phyloP scores from a whole-genome alignment of 2,329 filamentous ascomycete species.

The Ophiostoma quercus region DNA sequence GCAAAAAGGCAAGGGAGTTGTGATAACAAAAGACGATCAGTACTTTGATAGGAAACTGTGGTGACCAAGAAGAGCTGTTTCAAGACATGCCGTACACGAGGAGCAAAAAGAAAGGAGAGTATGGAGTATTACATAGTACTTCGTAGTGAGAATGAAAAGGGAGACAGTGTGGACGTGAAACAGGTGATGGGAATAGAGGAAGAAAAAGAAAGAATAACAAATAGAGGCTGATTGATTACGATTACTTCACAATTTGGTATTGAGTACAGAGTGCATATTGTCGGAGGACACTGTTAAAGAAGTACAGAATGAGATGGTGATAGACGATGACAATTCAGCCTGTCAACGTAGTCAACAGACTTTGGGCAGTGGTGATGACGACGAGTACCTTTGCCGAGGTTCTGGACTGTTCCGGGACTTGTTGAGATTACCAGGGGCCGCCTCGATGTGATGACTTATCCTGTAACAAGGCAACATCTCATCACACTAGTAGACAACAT shows the following conservation, averaged over 20 bases:
- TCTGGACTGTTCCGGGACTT: not conserved
- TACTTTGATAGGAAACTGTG: not conserved
- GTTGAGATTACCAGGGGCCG: constrained; percentile 8
- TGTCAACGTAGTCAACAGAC: not conserved
- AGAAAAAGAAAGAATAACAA: not conserved
- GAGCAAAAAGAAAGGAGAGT: not conserved
- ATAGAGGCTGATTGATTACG: not conserved
- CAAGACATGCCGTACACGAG: not conserved
- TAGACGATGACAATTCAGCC: not conserved
- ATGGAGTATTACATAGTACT: not conserved
- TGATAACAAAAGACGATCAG: not conserved
- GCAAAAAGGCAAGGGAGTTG: not conserved
- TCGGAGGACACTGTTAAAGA: no score
- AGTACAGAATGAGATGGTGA: not conserved
- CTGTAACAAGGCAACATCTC: not conserved
- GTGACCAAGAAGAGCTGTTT: not conserved
- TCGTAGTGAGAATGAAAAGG: not conserved
- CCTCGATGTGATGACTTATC: constrained; percentile 7
- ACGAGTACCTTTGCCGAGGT: not conserved
- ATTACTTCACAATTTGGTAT: no score
- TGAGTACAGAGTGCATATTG: no score
- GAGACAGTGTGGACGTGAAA: not conserved
- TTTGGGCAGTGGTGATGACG: not conserved
- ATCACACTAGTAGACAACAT: not conserved
- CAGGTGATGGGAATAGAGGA: not conserved